Evolutionary conservation across 441 rosid genomes (phyloP), one percentile per base, ranked within the genome.

Genomic region (Erodium moschatum): DNA sequence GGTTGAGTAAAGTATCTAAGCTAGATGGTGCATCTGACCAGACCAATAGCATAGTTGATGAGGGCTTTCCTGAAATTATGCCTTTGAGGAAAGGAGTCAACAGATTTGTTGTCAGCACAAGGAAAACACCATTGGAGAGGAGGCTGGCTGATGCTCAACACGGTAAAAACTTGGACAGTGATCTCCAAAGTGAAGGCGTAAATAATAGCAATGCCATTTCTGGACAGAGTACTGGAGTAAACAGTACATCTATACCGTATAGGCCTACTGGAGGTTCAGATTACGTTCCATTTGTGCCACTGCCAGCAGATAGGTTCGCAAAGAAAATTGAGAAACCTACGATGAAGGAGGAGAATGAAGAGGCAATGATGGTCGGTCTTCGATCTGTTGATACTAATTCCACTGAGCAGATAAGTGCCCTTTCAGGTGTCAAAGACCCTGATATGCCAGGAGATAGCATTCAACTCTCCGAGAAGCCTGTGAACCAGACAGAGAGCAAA

Each of bases 1-100:
- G 91, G 93, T 81, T 84, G 80, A 87, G 79, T 75, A 90, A 90
- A 75, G 80, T 88, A 69, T 85, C 91, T 40, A 89, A 80, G 81
- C 66, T 81, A 65, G 83, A 84, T 38, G 69, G 81, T 72, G 66
- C 75, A 54, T 81, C 88, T 9, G 89, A 84, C 66, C 75, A 81
- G 75, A 82, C 74, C 68, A 72, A 71, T 76, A 77, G 72, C 64
- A 65, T 79, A 75, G 74, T 16, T 3, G 58, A 50, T 50, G 18
- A 50, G 18, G 58, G n/a, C 58, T 50, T 50, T 50, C 19, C 58
- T 50, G 58, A 50, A 50, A 50, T 50, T 50, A 50, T 50, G 58
- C 58, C 58, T 13, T 50, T 50, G 20, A 50, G 58, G n/a, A 50
- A 50, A 50, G 58, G 58, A 50, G 58, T 50, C 19, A 50, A 50